A percentile compares a stretch with the other conserved stretches of the same genome.
phyloP scores from a whole-genome alignment of 768 basidiomycete species.

The Guyanaporus albipodus region DNA sequence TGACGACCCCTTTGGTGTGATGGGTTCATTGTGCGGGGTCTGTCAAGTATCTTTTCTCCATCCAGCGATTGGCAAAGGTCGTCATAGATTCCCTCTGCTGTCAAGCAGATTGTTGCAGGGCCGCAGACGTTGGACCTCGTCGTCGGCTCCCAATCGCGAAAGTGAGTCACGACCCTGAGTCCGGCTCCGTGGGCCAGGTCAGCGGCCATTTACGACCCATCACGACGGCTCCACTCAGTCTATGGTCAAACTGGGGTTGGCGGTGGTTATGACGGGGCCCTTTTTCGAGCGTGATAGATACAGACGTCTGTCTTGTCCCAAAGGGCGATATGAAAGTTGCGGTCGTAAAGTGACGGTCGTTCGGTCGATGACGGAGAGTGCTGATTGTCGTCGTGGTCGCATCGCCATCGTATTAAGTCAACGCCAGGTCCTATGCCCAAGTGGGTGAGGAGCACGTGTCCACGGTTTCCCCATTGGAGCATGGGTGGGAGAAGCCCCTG shows the following conservation, averaged over 20 bases:
- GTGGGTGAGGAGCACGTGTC: slow-evolving; percentile 2
- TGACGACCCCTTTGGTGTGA: background rate
- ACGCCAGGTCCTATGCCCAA: background rate
- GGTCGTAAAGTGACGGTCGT: too few species aligned
- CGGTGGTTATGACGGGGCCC: too few species aligned
- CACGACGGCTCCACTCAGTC: background rate
- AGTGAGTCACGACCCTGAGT: background rate
- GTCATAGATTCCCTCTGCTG: slow-evolving; percentile 10
- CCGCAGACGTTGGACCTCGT: background rate
- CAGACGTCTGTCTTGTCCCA: too few species aligned
- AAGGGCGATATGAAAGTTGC: too few species aligned
- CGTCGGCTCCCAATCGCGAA: background rate
- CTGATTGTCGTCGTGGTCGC: background rate
- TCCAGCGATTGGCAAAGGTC: too few species aligned
- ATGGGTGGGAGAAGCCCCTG: too few species aligned
- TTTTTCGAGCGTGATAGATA: too few species aligned
- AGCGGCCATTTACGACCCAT: background rate
- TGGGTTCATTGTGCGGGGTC: slow-evolving; percentile 7
- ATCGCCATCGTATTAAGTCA: background rate
- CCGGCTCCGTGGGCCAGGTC: slow-evolving; percentile 3
- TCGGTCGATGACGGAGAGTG: too few species aligned
- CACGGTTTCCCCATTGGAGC: background rate
- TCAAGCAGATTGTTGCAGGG: background rate
- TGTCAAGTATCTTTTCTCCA: slow-evolving; percentile 5
- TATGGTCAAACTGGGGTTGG: too few species aligned